Base-by-base conservation (phyloP, 169 alveolate genomes). In the Plasmodium gallinaceum region DNA sequence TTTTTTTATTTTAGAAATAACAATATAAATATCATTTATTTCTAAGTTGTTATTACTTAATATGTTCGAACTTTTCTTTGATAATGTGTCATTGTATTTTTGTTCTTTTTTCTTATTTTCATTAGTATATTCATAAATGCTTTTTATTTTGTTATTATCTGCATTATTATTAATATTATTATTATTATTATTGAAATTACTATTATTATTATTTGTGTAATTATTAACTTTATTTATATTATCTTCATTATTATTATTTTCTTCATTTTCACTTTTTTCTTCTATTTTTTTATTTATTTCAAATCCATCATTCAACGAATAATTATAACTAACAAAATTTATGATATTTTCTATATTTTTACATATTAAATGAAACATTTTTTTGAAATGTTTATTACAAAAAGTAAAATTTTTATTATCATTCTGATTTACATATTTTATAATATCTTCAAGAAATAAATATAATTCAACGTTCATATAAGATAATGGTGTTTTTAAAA, bases 391-490 rank as follows among this genome's bases (percentile, higher is more conserved):
- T 14, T 18, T 86, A 43, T 39, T 43, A 48, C 4, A 7, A 62
- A 83, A 83, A 12, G 61, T 20, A 39, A 0, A 26, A 66, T 60
- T 68, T 2, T 58, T 24, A 37, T 7, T 37, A 26, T 37, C 51
- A 16, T 24, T 54, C 12, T 51, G 37, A 10, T 46, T 57, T 39
- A 42, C 66, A 71, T 70, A 57, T 16, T 69, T 86, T 64, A 83
- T 66, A 46, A 83, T 57, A 22, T 66, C 39, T 52, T 83, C 91
- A 68, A 71, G 58, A 83, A 83, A 83, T 24, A 83, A 24, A 65
- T 86, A 71, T 48, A 86, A 66, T 66, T 86, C 92, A 42, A 86
- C 76, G 51, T 60, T 71, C 92, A 86, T 86, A 66, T 86, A 86
- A 0, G 88, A 69, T 20, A 86, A 42, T 0, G 92, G 92, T 0